Evolutionary conservation across 495 filamentous ascomycete genomes (phyloP), one percentile per base, ranked within the genome.

Genomic region (Mytilinidion resinicola): DNA sequence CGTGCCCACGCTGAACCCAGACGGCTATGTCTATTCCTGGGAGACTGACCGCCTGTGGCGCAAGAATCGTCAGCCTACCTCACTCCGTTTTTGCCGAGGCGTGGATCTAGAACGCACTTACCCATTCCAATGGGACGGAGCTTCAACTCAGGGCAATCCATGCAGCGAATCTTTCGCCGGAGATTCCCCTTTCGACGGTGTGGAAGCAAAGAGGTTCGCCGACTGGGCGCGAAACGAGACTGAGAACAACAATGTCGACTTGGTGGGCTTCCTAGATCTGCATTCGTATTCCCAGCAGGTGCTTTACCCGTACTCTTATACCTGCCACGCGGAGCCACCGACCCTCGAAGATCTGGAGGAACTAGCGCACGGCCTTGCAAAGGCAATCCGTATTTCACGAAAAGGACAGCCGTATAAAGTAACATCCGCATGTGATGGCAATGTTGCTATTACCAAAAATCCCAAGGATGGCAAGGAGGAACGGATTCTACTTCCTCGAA

Each of bases 251-350:
- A 81, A 82, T 36, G 80, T 82, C 11, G 77, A 85, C 33, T 86
- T 98, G 59, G 81, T 89, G 12, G 90, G 84, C 2, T 88, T 95
- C 56, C 73, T 98, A 17, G 93, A 98, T 72, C 77, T 98, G 33
- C 93, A 98, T 68, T 93, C 89, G 25, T 98, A 98, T 73, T 92
- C 90, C 17, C 92, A 98, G 73, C 89, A 96, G 72, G 85, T 98
- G 30, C 78, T 96, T 9, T 96, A 92, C 68, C 93, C 93, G 0
- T 97, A 92, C 72, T 84, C 90, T 1, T 96, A 87, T 73, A 87
- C 85, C 34, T 98, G 93, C 74, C 74, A 76, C 7, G 74, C 77
- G 7, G 75, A 82, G 37, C 92, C 93, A 17, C 93, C 92, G 0
- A 88, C 89, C 36, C 79, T 90, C 12, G 93, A 98, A 71, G 95